A percentile compares a stretch with the other conserved stretches of the same genome.
Conservation (phyloP, 2,329 filamentous ascomycete species). For the Botryotinia globosa region DNA sequence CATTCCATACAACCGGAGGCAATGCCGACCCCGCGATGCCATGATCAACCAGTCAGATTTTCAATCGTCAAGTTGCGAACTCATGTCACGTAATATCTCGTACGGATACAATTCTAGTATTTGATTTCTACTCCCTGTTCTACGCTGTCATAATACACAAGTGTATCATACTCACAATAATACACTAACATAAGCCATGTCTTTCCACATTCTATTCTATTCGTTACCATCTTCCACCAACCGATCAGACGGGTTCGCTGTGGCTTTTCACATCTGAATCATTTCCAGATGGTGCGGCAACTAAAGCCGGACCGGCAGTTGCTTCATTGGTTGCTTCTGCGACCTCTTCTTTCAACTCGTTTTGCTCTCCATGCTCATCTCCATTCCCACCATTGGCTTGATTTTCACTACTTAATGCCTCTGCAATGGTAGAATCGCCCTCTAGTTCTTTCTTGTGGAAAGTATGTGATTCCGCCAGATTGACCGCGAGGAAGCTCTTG, state of each 20-base stretch:
- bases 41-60: neutral
- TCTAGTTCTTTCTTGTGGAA: constrained; percentile 38
- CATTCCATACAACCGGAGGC: neutral
- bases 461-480: constrained; percentile 39
- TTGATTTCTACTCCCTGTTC: neutral
- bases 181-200: neutral
- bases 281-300: neutral
- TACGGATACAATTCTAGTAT: neutral
- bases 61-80: neutral
- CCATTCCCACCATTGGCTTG: neutral
- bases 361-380: neutral
- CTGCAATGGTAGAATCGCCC: neutral
- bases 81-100: neutral
- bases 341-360: neutral
- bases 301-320: neutral
- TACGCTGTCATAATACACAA: neutral
- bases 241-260: neutral
- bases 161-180: neutral
- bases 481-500: constrained; percentile 40
- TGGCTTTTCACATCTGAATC: neutral
- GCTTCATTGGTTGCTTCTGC: neutral
- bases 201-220: neutral
- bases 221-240: neutral
- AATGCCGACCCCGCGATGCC: neutral
- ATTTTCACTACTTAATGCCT: neutral